A percentile compares a stretch with the other conserved stretches of the same genome.
Conservation (phyloP, 305 asterid species). For the Fraxinus floribunda region DNA sequence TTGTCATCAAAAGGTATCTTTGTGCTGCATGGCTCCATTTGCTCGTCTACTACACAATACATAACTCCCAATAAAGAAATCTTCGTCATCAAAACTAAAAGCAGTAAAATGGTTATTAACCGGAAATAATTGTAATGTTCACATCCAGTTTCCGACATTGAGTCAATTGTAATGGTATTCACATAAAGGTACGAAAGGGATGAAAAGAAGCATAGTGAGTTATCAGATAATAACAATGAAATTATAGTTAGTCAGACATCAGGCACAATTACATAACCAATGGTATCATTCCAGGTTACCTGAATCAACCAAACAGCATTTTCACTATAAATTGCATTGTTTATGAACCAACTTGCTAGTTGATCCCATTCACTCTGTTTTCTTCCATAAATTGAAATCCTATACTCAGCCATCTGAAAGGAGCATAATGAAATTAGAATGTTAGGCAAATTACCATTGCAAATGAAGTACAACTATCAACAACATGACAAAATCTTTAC, state of each 20-base stretch:
- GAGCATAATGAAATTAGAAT: constrained; percentile 22
- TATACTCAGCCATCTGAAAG: constrained; percentile 82
- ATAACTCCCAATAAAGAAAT: not conserved
- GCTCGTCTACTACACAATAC: not conserved
- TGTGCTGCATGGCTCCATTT: not conserved
- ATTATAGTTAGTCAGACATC: constrained; percentile 15
- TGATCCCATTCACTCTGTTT: constrained; percentile 97
- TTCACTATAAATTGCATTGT: constrained; percentile 68
- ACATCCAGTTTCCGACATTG: not conserved
- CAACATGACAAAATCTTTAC: not conserved
- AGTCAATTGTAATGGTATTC: not conserved
- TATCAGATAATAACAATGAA: constrained; percentile 4
- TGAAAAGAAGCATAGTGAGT: not conserved
- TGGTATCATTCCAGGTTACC: constrained; percentile 40
- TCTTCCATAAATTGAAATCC: constrained; percentile 86
- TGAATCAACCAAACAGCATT: constrained; percentile 95
- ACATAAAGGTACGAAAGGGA: not conserved
- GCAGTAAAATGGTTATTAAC: not conserved
- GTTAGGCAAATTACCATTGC: constrained; percentile 11
- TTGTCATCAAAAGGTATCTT: not conserved
- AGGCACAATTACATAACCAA: constrained; percentile 9
- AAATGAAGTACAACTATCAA: constrained; percentile 19
- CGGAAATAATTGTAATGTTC: not conserved
- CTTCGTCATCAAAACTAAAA: not conserved
- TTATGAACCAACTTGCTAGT: constrained; percentile 87